Base-by-base conservation (phyloP, 1,139 yeast species). In the Candida neerlandica region DNA sequence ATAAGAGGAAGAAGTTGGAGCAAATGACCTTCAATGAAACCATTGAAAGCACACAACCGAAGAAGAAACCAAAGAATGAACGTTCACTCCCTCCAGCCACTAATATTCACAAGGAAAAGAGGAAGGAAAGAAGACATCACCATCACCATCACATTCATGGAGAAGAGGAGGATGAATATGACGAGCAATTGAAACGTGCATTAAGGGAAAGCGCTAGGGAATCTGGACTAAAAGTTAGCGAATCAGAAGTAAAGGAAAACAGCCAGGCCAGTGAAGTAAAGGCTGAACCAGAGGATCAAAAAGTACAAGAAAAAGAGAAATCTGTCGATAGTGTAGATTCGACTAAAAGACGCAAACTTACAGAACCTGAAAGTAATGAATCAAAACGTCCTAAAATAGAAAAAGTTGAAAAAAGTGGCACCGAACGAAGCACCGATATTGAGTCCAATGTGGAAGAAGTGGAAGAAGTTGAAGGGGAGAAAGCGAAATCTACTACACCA, bases 41-140 rank as follows among this genome's bases (percentile, higher is more conserved):
- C 6, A 30, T 19, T 18, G 29, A 41, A 12, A 33, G 27, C 9
- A 19, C 1, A 9, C 29, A 35, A n/a, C 4, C 39, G 1, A 42
- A 33, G 39, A 32, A 18, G 23, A 42, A 33, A 33, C 14, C 19
- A 9, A 42, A 42, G 35, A 42, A 33, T 14, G 39, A 42, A 15
- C 19, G 39, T 4, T n/a, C 29, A 12, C 12, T 18, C 1, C 38
- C 39, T 19, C 30, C 11, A 23, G 14, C 35, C 5, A 23, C 41
- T 5, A 16, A 91, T 1, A 9, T 9, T 61, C 77, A 90, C 10
- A 81, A 82, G 55, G 86, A 81, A 2, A 77, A 88, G 9, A 72
- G 95, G 53, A 91, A 96, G 85, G 97, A 92, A 65, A 78, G 97
- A 63, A 80, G 96, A 58, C 82, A 61, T 42, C 44, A 41, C 37